Conservation (phyloP, 768 basidiomycete species). For the Hemileccinum impolitum region DNA sequence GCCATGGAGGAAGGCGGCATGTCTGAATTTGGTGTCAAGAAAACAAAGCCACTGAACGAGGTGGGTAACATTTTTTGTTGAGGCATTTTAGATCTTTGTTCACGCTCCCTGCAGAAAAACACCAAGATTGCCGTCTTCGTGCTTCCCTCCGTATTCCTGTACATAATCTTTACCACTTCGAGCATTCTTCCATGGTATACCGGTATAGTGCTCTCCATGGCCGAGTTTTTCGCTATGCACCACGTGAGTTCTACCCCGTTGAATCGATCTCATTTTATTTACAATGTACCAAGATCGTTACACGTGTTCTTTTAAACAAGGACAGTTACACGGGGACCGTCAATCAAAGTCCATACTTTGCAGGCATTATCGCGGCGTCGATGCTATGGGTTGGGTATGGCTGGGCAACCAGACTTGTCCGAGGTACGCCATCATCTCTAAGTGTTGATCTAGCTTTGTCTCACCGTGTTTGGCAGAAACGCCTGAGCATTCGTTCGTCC, state of each 20-base stretch:
- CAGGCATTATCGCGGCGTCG: constrained; percentile 82
- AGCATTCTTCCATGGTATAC: constrained; percentile 88
- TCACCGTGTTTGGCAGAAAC: constrained; percentile 49
- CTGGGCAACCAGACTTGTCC: constrained; percentile 76
- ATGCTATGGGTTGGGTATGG: constrained; percentile 84
- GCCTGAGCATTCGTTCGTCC: constrained; percentile 68
- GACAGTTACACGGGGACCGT: constrained; percentile 80
- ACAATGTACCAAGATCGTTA: constrained; percentile 58
- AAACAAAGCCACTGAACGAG: constrained; percentile 66
- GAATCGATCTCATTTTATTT: constrained; percentile 3
- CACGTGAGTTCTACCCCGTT: constrained; percentile 56
- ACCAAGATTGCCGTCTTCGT: constrained; percentile 77
- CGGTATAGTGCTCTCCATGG: constrained; percentile 75
- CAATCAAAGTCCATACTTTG: constrained; percentile 87
- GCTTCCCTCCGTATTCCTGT: constrained; percentile 76
- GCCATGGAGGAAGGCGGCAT: constrained; percentile 87
- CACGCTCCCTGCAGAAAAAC: constrained; percentile 51
- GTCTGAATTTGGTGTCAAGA: constrained; percentile 69
- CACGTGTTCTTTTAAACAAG: constrained; percentile 81
- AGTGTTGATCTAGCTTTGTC: neutral
- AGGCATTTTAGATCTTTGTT: neutral
- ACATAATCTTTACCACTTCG: constrained; percentile 80
- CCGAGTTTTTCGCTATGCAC: constrained; percentile 91
- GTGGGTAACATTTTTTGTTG: constrained; percentile 36
- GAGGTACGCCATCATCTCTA: constrained; percentile 39